Percentiles rank a stretch among this genome's conserved stretches.
These are phyloP conservation scores for Cercospora zeina DNA, from an alignment of 2,329 filamentous ascomycete species.

Conservation along the genomic window DNA sequence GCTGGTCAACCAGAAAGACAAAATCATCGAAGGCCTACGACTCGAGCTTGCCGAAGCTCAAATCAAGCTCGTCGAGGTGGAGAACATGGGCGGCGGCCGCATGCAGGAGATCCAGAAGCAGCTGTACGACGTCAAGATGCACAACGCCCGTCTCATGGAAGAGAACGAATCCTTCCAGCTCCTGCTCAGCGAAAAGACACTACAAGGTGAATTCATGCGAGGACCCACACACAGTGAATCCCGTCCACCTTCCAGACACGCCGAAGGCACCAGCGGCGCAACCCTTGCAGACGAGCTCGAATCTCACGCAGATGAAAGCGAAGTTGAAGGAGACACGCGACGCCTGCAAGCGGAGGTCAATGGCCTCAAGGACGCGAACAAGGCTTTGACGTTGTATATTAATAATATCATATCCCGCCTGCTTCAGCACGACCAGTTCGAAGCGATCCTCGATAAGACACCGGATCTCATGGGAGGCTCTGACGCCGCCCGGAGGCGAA, in stretches of 20 bases:
- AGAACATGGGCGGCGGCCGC: conserved; percentile 86
- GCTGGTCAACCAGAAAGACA: conserved; percentile 90
- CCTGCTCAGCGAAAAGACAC: conserved; percentile 87
- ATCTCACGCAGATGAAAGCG: conserved; percentile 55
- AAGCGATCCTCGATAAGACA: conserved; percentile 85
- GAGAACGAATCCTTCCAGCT: conserved; percentile 98
- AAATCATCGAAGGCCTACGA: conserved; percentile 87
- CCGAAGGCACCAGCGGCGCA: conserved; percentile 40
- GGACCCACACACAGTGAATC: conserved; percentile 47
- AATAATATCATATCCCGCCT: conserved; percentile 98
- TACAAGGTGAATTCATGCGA: conserved; percentile 74
- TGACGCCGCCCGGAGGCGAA: conserved; percentile 25
- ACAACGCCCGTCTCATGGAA: conserved; percentile 93
- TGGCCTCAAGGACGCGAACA: conserved; percentile 86
- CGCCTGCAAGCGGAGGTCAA: conserved; percentile 75
- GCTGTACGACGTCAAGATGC: conserved; percentile 89
- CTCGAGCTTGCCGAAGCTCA: conserved; percentile 92
- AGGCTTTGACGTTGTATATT: conserved; percentile 94
- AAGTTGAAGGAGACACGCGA: conserved; percentile 63
- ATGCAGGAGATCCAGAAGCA: conserved; percentile 87
- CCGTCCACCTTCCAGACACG: conserved; percentile 53
- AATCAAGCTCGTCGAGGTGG: conserved; percentile 90
- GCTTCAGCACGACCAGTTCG: conserved; percentile 90
- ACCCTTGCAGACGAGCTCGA: conserved; percentile 88
- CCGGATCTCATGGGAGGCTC: conserved; percentile 59